A percentile compares a stretch with the other conserved stretches of the same genome.
phyloP scores from a whole-genome alignment of 2,329 filamentous ascomycete genomes.

The Leptodontidium sp. region DNA sequence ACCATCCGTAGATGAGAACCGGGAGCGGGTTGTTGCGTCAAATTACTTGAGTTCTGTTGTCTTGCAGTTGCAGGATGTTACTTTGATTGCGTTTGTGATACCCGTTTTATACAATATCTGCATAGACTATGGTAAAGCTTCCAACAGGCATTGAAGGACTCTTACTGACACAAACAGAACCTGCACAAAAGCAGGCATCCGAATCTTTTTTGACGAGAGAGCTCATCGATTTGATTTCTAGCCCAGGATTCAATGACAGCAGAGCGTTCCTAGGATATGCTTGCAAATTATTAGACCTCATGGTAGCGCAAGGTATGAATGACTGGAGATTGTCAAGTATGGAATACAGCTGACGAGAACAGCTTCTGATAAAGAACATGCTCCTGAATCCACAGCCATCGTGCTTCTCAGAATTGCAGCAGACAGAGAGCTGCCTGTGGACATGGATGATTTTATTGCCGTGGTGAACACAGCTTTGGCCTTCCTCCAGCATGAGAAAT shows the following conservation, averaged over 20 bases:
- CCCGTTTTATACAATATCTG: conserved; percentile 70
- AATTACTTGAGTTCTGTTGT: conserved; percentile 58
- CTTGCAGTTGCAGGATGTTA: conserved; percentile 54
- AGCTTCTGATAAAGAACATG: conserved; percentile 45
- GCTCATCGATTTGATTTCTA: conserved; percentile 59
- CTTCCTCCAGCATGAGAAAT: conserved; percentile 62
- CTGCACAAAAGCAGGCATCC: conserved; percentile 63
- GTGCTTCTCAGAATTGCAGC: conserved; percentile 60
- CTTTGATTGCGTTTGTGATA: conserved; percentile 61
- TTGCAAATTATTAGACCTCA: conserved; percentile 64
- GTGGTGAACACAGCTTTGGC: conserved; percentile 60
- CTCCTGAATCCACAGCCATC: conserved; percentile 55
- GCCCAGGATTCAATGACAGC: conserved; percentile 53
- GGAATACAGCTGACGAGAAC: conserved; percentile 17
- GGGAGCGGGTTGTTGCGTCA: conserved; percentile 60
- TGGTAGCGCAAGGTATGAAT: conserved; percentile 58
- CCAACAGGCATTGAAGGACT: conserved; percentile 23
- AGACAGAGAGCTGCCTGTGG: conserved; percentile 51
- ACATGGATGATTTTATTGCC: conserved; percentile 62
- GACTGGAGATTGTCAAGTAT: neutral
- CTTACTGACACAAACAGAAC: conserved; percentile 49
- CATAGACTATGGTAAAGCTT: conserved; percentile 66
- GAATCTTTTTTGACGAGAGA: conserved; percentile 58
- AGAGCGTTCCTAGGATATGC: conserved; percentile 58
- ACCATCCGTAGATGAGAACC: conserved; percentile 60